phyloP scores from a whole-genome alignment of 139 green algal genomes.

The Pseudopediastrum boryanum region DNA sequence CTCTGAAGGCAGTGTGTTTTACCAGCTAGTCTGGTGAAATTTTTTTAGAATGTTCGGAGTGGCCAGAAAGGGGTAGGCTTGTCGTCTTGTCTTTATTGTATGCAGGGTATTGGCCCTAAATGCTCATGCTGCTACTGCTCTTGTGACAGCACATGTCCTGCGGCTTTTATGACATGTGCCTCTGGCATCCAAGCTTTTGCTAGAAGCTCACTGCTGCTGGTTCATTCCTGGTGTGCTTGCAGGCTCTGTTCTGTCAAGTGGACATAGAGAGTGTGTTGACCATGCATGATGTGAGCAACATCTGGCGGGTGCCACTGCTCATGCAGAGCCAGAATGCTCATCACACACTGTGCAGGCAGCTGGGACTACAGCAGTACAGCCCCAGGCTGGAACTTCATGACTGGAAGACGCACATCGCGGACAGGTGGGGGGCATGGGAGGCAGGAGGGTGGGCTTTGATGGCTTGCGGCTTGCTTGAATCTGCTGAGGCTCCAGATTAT shows the following conservation, averaged over 20 bases:
- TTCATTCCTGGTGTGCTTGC: slow-evolving; percentile 2
- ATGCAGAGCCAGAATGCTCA: slow-evolving; percentile 83
- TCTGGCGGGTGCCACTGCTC: slow-evolving; percentile 95
- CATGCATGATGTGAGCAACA: slow-evolving; percentile 97
- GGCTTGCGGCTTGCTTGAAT: no score
- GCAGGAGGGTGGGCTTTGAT: not conserved
- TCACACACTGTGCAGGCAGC: slow-evolving; percentile 66
- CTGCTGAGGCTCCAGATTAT: no score
- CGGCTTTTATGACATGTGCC: not conserved
- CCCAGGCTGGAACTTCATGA: slow-evolving; percentile 66
- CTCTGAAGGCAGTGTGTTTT: no score
- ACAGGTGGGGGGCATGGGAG: slow-evolving; percentile 74
- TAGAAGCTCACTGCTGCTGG: not conserved
- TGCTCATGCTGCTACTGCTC: not conserved
- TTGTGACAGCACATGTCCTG: no score
- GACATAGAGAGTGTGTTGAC: slow-evolving; percentile 83
- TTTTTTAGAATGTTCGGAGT: no score
- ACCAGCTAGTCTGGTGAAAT: no score
- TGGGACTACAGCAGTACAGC: slow-evolving; percentile 59
- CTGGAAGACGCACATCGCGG: slow-evolving; percentile 76
- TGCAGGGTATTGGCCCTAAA: no score
- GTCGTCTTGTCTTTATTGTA: no score
- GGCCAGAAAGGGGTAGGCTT: no score
- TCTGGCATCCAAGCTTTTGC: not conserved
- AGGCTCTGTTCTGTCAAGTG: slow-evolving; percentile 97